Percentiles rank a stretch among this genome's conserved stretches.
Evolutionary conservation across 2,329 filamentous ascomycete genomes (phyloP).

Genomic region (Fusarium zealandicum): DNA sequence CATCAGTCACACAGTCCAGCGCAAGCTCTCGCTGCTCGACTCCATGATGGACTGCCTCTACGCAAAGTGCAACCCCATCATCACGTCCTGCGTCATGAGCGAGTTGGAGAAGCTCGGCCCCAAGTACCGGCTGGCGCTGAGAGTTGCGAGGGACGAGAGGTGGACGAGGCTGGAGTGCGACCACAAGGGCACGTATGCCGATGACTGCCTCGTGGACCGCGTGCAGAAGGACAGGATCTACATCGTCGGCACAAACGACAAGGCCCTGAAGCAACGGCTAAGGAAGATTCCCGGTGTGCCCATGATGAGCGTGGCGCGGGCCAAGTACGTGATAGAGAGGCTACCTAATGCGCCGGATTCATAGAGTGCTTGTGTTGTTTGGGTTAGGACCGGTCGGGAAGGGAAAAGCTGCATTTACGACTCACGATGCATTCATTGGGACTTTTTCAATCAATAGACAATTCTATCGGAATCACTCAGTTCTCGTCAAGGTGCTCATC

Average conservation of each 20-base stretch:
- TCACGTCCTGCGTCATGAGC: constrained; percentile 79
- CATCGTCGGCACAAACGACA: constrained; percentile 79
- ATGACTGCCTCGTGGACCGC: constrained; percentile 84
- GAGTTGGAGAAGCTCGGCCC: constrained; percentile 89
- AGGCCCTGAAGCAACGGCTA: constrained; percentile 81
- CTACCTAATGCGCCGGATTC: constrained; percentile 81
- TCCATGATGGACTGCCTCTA: constrained; percentile 94
- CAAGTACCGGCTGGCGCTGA: constrained; percentile 85
- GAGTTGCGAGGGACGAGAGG: constrained; percentile 87
- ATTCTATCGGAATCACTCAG: neutral
- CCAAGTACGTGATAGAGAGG: constrained; percentile 94
- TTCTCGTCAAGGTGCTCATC: no score
- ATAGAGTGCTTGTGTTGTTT: constrained; percentile 23
- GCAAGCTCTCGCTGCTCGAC: constrained; percentile 86
- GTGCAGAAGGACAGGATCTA: constrained; percentile 78
- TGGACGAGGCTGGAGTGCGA: constrained; percentile 88
- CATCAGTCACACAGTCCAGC: constrained; percentile 86
- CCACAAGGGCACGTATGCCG: constrained; percentile 83
- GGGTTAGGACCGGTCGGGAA: constrained; percentile 1
- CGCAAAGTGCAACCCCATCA: constrained; percentile 87
- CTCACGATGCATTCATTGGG: constrained; percentile 17
- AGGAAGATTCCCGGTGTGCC: constrained; percentile 75
- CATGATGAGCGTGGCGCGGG: constrained; percentile 81
- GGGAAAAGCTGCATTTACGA: constrained; percentile 28
- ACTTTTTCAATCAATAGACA: neutral